Percentiles rank a stretch among this genome's conserved stretches.
phyloP scores from a whole-genome alignment of 1,284 basidiomycete genomes.

The Phellopilus nigrolimitatus region DNA sequence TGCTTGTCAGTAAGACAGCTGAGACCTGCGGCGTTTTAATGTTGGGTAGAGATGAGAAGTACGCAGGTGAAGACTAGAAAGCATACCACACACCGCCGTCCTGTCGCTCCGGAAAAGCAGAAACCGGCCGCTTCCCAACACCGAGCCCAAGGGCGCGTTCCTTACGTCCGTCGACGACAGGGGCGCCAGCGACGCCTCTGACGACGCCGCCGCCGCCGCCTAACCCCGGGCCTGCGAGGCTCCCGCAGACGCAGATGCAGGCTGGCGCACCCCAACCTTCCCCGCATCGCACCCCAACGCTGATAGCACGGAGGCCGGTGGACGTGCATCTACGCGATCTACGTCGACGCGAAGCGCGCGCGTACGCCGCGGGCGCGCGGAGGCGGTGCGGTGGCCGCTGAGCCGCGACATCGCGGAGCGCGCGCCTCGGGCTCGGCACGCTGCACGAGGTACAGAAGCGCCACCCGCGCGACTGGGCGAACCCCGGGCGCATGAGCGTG shows the following conservation, averaged over 20 bases:
- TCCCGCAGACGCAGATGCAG: slow-evolving; percentile 26
- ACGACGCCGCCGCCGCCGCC: no score
- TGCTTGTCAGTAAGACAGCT: no score
- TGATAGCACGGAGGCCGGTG: no score
- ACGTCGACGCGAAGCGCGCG: slow-evolving; percentile 92
- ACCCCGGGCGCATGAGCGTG: slow-evolving; percentile 89
- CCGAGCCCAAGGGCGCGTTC: slow-evolving; percentile 65
- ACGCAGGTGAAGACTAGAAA: no score
- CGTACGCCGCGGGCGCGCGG: slow-evolving; percentile 74
- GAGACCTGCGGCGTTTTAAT: no score
- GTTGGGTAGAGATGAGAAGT: no score
- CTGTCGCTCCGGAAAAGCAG: no score
- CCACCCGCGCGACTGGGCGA: slow-evolving; percentile 96
- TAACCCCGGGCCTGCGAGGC: slow-evolving; percentile 26
- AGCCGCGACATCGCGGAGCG: slow-evolving; percentile 86
- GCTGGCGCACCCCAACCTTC: slow-evolving; percentile 19
- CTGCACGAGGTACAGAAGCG: slow-evolving; percentile 86
- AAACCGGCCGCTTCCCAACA: slow-evolving; percentile 59
- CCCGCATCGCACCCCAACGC: slow-evolving; percentile 16
- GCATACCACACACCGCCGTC: no score
- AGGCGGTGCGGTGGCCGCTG: slow-evolving; percentile 91
- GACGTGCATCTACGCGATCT: slow-evolving; percentile 95
- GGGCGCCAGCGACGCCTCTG: background rate
- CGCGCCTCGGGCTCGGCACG: slow-evolving; percentile 69
- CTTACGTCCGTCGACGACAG: slow-evolving; percentile 51